These are phyloP conservation scores for Xylariaceae sp. DNA, from an alignment of 2,329 filamentous ascomycete species.

Conservation along the genomic window DNA sequence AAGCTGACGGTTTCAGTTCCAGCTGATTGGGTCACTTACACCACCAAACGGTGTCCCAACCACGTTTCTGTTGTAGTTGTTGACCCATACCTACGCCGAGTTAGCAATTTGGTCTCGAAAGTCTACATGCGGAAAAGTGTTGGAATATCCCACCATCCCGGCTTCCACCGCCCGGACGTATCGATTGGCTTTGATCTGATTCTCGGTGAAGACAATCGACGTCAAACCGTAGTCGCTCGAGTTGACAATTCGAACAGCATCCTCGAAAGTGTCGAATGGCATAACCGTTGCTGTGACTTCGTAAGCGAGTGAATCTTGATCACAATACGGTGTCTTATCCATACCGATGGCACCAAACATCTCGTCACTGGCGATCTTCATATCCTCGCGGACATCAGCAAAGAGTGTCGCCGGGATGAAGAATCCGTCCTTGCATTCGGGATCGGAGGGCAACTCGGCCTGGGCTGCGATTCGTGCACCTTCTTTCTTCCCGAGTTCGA, in stretches of 20 bases:
- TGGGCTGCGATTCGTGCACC: constrained; percentile 58
- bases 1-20: no score
- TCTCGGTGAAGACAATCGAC: constrained; percentile 55
- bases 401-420: constrained; percentile 91
- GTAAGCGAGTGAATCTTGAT: constrained; percentile 64
- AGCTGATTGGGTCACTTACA: no score
- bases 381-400: constrained; percentile 71
- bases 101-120: background rate
- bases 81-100: constrained; percentile 38
- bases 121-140: background rate
- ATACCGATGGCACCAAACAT: constrained; percentile 63
- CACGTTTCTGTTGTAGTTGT: constrained; percentile 36
- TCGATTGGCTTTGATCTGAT: constrained; percentile 46
- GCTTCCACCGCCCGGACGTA: constrained; percentile 55
- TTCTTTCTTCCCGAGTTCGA: constrained; percentile 61
- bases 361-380: constrained; percentile 88
- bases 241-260: constrained; percentile 36
- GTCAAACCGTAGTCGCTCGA: constrained; percentile 57
- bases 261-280: constrained; percentile 36
- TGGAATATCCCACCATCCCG: constrained; percentile 39
- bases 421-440: constrained; percentile 66
- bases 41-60: constrained; percentile 21
- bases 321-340: constrained; percentile 25
- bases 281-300: constrained; percentile 53
- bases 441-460: constrained; percentile 57